Evolutionary conservation across 1,284 basidiomycete species (phyloP).

Genomic region (Apiotrichum brassicae): DNA sequence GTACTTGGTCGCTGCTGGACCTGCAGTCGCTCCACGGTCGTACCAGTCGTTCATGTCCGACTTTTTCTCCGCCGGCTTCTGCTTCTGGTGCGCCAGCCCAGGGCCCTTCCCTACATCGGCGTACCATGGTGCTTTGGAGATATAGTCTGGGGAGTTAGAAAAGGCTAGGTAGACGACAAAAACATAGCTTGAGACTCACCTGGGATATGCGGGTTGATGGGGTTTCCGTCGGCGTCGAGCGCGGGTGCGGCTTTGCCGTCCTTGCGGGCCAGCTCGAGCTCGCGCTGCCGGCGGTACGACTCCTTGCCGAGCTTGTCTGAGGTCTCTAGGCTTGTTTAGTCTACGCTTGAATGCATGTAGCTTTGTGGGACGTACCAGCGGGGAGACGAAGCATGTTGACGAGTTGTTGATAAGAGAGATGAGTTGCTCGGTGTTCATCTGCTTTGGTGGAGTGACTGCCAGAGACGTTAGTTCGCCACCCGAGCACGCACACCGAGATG

Average conservation of each 20-base stretch:
- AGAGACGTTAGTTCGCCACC: background rate
- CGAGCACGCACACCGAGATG: too few relatives aligned
- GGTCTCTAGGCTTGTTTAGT: conserved; percentile 7
- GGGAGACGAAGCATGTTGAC: conserved; percentile 23
- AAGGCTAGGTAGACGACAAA: background rate
- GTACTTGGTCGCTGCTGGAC: conserved; percentile 89
- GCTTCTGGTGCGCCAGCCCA: conserved; percentile 81
- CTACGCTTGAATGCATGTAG: background rate
- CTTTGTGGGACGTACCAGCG: conserved; percentile 17
- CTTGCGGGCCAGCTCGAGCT: conserved; percentile 88
- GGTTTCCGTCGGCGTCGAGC: conserved; percentile 84
- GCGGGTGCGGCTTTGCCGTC: conserved; percentile 95
- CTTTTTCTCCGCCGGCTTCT: conserved; percentile 58
- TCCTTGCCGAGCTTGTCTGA: conserved; percentile 73
- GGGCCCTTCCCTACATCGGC: conserved; percentile 75
- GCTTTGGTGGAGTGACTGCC: too few relatives aligned
- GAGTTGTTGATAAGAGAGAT: background rate
- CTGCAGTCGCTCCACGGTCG: conserved; percentile 76
- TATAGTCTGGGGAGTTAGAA: conserved; percentile 60
- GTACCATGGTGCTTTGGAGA: conserved; percentile 97
- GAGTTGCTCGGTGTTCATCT: background rate
- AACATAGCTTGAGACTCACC: conserved; percentile 53
- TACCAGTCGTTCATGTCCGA: conserved; percentile 86
- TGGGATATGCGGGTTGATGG: conserved; percentile 98
- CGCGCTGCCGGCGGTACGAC: conserved; percentile 88